Evolutionary conservation across 2,329 filamentous ascomycete species (phyloP).

Genomic region (Dichotomopilus funicola): DNA sequence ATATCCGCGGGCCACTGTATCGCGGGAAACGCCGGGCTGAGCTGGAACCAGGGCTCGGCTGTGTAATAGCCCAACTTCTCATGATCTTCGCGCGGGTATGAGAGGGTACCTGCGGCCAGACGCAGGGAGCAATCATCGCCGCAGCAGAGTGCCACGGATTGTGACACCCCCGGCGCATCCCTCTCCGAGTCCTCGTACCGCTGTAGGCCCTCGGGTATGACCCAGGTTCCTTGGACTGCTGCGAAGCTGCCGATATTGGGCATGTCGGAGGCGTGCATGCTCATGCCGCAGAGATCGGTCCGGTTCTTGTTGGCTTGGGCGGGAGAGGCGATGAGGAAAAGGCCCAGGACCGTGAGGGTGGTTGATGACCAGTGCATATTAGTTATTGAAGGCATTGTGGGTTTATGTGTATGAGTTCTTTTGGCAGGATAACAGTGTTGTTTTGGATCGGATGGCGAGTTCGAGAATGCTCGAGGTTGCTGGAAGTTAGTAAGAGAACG

Average conservation of each 20-base stretch:
- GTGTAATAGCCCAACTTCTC: too few species aligned
- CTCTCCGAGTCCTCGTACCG: neutral
- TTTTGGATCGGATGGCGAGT: too few species aligned
- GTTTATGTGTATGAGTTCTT: too few species aligned
- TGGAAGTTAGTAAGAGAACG: too few species aligned
- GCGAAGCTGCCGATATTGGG: conserved; percentile 3
- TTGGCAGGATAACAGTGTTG: too few species aligned
- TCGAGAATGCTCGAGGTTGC: too few species aligned
- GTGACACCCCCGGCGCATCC: neutral
- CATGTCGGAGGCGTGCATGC: conserved; percentile 5
- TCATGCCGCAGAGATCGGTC: conserved; percentile 6
- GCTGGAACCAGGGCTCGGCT: neutral
- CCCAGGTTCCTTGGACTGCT: neutral
- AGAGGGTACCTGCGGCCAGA: neutral
- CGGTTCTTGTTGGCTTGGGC: neutral
- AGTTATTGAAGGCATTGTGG: too few species aligned
- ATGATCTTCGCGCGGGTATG: neutral
- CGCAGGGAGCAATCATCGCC: conserved; percentile 10
- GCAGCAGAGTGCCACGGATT: conserved; percentile 5
- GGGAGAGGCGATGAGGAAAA: neutral
- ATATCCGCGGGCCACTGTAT: neutral
- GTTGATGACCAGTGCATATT: too few species aligned
- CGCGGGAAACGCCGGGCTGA: neutral
- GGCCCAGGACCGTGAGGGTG: neutral
- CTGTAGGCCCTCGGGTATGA: neutral